These are phyloP conservation scores for Geranium brycei DNA, from an alignment of 345 rosid species.

Conservation along the genomic window DNA sequence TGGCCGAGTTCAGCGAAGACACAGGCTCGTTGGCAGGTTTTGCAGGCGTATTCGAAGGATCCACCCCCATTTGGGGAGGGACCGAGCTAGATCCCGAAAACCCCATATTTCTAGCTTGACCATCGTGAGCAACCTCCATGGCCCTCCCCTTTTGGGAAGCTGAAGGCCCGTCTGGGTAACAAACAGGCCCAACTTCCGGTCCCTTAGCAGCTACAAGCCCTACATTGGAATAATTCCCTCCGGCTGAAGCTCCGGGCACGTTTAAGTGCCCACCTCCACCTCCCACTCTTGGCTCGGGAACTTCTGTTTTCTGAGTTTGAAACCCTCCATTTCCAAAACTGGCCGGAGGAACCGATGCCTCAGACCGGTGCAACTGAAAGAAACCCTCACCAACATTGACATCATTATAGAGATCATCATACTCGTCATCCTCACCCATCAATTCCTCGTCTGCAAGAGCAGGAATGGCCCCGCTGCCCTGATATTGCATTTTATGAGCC, in stretches of 20 bases:
- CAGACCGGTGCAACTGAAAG: conserved; percentile 26
- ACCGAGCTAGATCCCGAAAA: conserved; percentile 37
- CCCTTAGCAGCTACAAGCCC: conserved; percentile 27
- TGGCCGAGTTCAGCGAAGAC: conserved; percentile 31
- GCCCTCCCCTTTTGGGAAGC: conserved; percentile 29
- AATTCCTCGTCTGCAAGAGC: conserved; percentile 64
- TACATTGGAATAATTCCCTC: conserved; percentile 32
- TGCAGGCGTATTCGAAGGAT: conserved; percentile 34
- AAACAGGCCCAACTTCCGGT: conserved; percentile 34
- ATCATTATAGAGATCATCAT: conserved; percentile 67
- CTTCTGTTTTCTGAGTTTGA: conserved; percentile 22
- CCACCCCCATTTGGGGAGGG: conserved; percentile 22
- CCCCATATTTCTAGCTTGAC: conserved; percentile 29
- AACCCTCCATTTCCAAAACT: conserved; percentile 36
- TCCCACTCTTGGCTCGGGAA: conserved; percentile 18
- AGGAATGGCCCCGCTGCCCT: conserved; percentile 48
- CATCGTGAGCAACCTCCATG: conserved; percentile 25
- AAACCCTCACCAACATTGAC: conserved; percentile 78
- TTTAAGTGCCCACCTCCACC: conserved; percentile 23
- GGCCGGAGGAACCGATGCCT: conserved; percentile 29
- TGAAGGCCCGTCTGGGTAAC: conserved; percentile 34
- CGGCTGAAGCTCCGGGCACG: conserved; percentile 34
- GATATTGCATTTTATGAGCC: conserved; percentile 12
- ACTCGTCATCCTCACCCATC: conserved; percentile 56
- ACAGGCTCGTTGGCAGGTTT: conserved; percentile 37